Percentiles rank a stretch among this genome's conserved stretches.
Conservation (phyloP, 805 yeast species). For the Saccharomycopsis javanensis region DNA sequence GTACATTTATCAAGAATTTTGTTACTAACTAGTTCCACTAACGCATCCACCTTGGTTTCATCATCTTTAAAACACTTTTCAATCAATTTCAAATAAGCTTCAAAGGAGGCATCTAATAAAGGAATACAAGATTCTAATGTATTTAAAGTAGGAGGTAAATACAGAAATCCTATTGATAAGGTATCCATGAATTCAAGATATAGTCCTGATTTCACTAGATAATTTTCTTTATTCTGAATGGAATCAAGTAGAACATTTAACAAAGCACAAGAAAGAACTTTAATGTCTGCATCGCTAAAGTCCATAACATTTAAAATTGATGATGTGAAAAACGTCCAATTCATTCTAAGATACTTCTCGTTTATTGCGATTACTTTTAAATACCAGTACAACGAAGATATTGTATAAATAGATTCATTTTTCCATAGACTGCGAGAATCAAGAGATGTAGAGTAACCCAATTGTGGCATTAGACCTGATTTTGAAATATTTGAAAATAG, state of each 20-base stretch:
- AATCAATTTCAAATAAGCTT: not conserved
- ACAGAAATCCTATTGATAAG: not conserved
- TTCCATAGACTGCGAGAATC: not conserved
- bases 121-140: not conserved
- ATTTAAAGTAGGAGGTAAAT: not conserved
- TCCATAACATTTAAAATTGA: not conserved
- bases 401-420: not conserved
- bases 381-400: not conserved
- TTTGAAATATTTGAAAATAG: not conserved
- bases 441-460: not conserved
- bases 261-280: not conserved
- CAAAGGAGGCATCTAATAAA: not conserved
- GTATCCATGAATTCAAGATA: not conserved
- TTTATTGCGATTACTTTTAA: not conserved
- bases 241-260: not conserved
- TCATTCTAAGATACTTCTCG: not conserved
- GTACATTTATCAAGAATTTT: not conserved
- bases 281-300: not conserved
- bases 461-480: not conserved
- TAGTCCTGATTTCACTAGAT: not conserved
- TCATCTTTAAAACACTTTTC: not conserved
- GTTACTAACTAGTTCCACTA: not conserved
- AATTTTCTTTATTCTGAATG: not conserved
- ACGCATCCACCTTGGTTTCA: not conserved
- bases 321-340: not conserved